Percentiles rank a stretch among this genome's conserved stretches.
phyloP scores from a whole-genome alignment of 2,329 filamentous ascomycete genomes.

The Calonectria montana region DNA sequence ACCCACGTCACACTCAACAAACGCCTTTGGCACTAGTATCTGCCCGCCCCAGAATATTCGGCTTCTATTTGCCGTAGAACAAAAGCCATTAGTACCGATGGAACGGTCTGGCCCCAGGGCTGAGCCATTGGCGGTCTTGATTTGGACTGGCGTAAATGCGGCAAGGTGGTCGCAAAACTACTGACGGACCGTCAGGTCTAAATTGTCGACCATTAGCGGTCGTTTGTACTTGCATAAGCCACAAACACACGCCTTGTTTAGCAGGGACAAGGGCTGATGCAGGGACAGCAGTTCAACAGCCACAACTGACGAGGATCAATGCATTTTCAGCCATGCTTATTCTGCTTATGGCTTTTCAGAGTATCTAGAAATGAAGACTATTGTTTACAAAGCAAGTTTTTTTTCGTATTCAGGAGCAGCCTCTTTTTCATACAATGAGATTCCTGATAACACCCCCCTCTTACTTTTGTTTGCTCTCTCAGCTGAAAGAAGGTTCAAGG shows the following conservation, averaged over 20 bases:
- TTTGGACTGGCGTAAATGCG: not conserved
- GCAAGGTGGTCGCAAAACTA: not conserved
- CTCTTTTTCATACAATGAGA: not conserved
- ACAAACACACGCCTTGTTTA: not conserved
- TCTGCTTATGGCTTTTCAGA: not conserved
- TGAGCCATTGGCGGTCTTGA: not conserved
- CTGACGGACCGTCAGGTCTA: not conserved
- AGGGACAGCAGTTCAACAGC: not conserved
- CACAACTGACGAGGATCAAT: not conserved
- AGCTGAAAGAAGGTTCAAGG: too few species aligned
- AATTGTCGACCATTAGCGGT: not conserved
- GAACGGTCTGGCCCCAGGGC: not conserved
- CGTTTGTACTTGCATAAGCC: not conserved
- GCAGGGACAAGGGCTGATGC: slow-evolving; percentile 3
- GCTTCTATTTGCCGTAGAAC: not conserved
- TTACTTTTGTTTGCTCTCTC: too few species aligned
- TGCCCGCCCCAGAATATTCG: not conserved
- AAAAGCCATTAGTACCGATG: not conserved
- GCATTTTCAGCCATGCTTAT: not conserved
- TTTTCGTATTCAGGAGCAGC: not conserved
- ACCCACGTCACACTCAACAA: not conserved
- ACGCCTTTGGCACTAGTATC: not conserved
- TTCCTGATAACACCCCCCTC: not conserved
- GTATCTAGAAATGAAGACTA: not conserved
- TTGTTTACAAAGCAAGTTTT: not conserved